Evolutionary conservation across 495 filamentous ascomycete genomes (phyloP).

Genomic region (Trichoderma virens): DNA sequence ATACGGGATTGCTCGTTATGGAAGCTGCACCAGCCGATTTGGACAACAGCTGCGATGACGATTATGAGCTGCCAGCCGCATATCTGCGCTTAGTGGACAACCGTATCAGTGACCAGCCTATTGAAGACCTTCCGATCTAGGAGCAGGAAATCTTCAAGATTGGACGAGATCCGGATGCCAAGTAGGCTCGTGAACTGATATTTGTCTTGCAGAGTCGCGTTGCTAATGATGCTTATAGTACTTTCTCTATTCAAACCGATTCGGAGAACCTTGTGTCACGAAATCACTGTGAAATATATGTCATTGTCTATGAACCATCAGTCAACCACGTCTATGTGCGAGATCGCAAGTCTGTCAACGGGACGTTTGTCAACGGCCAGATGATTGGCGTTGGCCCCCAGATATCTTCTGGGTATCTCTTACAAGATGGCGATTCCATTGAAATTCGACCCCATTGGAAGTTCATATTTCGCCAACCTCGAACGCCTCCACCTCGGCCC

Average conservation of each 20-base stretch:
- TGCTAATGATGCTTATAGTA: conserved; percentile 21
- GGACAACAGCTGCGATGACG: neutral
- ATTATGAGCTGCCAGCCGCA: neutral
- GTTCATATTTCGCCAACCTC: conserved; percentile 25
- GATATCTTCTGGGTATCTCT: conserved; percentile 34
- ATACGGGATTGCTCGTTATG: neutral
- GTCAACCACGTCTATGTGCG: conserved; percentile 52
- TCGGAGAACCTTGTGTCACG: conserved; percentile 40
- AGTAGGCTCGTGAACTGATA: conserved; percentile 17
- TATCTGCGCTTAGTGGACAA: neutral
- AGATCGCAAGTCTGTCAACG: conserved; percentile 49
- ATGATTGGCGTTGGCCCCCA: conserved; percentile 30
- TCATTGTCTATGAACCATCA: conserved; percentile 31
- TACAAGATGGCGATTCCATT: conserved; percentile 50
- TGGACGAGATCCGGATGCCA: conserved; percentile 27
- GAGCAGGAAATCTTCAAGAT: conserved; percentile 25
- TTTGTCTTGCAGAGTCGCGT: conserved; percentile 1
- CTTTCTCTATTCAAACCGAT: conserved; percentile 31
- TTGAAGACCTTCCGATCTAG: conserved; percentile 13
- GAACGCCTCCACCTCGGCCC: neutral
- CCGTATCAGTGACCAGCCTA: neutral
- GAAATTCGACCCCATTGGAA: conserved; percentile 28
- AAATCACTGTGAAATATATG: conserved; percentile 55
- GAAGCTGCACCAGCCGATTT: neutral
- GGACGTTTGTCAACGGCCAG: conserved; percentile 44